Evolutionary conservation across 2,329 filamentous ascomycete species (phyloP), one percentile per base, ranked within the genome.

Genomic region (Sordariomycetes sp.): DNA sequence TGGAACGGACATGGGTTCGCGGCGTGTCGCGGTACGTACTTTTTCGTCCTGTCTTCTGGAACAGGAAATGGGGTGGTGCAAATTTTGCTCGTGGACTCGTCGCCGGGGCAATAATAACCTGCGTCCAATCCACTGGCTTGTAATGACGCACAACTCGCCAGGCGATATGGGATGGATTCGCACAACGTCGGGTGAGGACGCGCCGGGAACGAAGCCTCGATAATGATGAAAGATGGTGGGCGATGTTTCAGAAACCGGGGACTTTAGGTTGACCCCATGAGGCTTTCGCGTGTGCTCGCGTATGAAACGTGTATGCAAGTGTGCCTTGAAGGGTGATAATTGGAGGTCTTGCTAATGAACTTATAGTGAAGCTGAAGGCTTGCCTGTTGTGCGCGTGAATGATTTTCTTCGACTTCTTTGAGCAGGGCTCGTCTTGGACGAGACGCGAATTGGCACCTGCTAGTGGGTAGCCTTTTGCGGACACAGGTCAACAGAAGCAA

Each of bases 401-500:
- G 28, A 32, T 32, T 32, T 32, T 17, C 13, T 45, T 3, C 15
- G 15, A 6, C 39, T 2, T n/a, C 39, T 45, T 45, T 45, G 15
- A 7, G n/a, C 39, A 45, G n/a, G 39, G 22, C 45, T 39, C n/a
- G n/a, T n/a, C n/a, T 17, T 3, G n/a, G 45, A 50, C 45, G 24
- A 39, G 48, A 56, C 55, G 55, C 55, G 55, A 52, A 56, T 52
- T 56, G 62, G 62, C 63, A 62, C 61, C 60, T 55, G 56, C 59
- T 53, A 7, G 20, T 50, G 1, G 45, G 45, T 50, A 8, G 45
- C 10, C n/a, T 22, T 17, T 39, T 39, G 48, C 35, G 39, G 45
- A 24, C 15, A 22, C 20, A 52, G 34, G 60, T 79, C 74, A 80
- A 80, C 75, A 80, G 62, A 68, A 66, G 73, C 76, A 80, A 81